phyloP scores from a whole-genome alignment of 352 stramenopile species.

The Phytophthora ramorum region DNA sequence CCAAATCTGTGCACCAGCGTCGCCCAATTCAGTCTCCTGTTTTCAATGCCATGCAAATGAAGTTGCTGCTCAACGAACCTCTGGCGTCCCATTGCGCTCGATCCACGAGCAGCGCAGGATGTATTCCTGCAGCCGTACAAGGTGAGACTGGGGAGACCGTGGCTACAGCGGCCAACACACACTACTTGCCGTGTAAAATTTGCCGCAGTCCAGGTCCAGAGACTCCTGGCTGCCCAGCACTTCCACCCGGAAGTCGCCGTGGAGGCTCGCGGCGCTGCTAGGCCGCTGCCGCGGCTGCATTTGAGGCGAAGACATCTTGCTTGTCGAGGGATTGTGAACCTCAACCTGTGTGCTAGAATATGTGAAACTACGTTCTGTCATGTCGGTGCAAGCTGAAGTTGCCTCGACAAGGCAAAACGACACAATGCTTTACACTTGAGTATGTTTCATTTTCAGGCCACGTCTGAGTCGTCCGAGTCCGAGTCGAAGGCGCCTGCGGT shows the following conservation, averaged over 20 bases:
- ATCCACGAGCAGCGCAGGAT: constrained; percentile 84
- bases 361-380: constrained; percentile 4
- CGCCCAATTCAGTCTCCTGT: constrained; percentile 1
- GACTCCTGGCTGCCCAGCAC: constrained; percentile 85
- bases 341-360: not conserved
- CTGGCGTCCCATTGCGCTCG: constrained; percentile 49
- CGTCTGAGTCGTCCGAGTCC: constrained; percentile 64
- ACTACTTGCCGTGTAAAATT: constrained; percentile 80
- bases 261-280: constrained; percentile 40
- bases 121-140: constrained; percentile 62
- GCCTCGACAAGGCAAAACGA: not conserved
- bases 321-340: not conserved
- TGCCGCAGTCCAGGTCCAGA: constrained; percentile 83
- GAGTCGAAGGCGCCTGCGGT: constrained; percentile 61
- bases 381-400: not conserved
- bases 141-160: not conserved
- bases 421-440: not conserved
- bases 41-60: not conserved
- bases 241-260: constrained; percentile 73
- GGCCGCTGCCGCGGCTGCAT: constrained; percentile 32
- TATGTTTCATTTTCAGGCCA: constrained; percentile 21
- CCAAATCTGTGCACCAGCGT: constrained; percentile 63
- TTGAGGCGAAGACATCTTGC: constrained; percentile 31
- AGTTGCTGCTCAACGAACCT: constrained; percentile 33
- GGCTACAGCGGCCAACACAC: not conserved